Conservation (phyloP, 805 yeast genomes). For the Candida broadrunensis region DNA sequence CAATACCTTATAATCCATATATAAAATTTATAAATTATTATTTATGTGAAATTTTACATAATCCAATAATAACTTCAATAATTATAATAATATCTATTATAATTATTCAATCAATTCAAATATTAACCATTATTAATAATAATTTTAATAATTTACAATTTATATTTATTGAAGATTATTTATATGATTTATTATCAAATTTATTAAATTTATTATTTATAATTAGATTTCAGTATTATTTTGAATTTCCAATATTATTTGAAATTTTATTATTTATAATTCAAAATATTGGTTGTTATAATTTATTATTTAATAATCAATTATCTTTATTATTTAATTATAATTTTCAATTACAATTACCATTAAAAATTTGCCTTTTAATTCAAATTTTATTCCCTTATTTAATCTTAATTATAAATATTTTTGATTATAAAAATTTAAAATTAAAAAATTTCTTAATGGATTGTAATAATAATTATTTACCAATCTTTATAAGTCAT, state of each 20-base stretch:
- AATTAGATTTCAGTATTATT: conserved; percentile 17
- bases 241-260: conserved; percentile 7
- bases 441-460: conserved; percentile 9
- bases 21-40: conserved; percentile 14
- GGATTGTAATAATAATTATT: conserved; percentile 30
- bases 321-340: background rate
- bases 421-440: conserved; percentile 4
- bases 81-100: conserved; percentile 4
- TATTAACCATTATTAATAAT: conserved; percentile 9
- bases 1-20: conserved; percentile 3
- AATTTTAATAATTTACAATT: conserved; percentile 3
- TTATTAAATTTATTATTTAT: conserved; percentile 26
- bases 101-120: conserved; percentile 14
- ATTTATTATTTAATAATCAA: conserved; percentile 8
- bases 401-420: conserved; percentile 7
- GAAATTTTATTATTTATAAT: conserved; percentile 19
- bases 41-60: conserved; percentile 16
- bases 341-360: no score
- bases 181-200: conserved; percentile 21
- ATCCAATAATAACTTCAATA: conserved; percentile 16
- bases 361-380: conserved; percentile 1
- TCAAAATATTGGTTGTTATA: conserved; percentile 15
- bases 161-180: conserved; percentile 9
- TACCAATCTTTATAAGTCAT: conserved; percentile 33
- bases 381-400: conserved; percentile 12